phyloP scores from a whole-genome alignment of 768 basidiomycete species.

The Dioszegia aurantiaca region DNA sequence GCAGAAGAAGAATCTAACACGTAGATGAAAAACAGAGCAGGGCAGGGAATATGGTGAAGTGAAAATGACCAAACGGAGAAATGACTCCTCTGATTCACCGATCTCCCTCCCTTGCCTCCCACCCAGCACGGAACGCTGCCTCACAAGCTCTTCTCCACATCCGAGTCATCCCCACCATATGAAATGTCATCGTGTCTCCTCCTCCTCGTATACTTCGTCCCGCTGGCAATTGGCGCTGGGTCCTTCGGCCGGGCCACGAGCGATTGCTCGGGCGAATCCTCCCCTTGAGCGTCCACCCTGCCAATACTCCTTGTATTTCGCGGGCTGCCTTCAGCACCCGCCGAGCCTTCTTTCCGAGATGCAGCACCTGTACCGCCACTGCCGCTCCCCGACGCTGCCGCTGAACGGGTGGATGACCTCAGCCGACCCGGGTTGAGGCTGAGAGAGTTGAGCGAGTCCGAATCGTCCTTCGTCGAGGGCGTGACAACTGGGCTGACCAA shows the following conservation, averaged over 20 bases:
- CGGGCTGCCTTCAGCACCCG: too few species aligned
- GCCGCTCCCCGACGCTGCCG: too few species aligned
- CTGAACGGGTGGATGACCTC: too few species aligned
- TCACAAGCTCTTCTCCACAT: background rate
- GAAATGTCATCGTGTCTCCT: background rate
- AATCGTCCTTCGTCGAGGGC: background rate
- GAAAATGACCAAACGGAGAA: too few species aligned
- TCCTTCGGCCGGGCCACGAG: background rate
- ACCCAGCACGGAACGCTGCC: background rate
- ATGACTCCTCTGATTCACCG: background rate
- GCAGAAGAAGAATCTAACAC: too few species aligned
- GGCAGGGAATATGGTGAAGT: too few species aligned
- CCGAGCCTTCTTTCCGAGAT: too few species aligned
- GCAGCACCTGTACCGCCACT: too few species aligned
- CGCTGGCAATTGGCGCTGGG: background rate
- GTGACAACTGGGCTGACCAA: too few species aligned
- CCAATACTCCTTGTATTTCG: background rate
- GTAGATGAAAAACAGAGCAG: too few species aligned
- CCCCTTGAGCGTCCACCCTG: background rate
- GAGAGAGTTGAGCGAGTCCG: conserved; percentile 2
- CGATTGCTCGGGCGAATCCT: background rate
- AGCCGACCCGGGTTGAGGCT: background rate
- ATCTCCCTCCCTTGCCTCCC: background rate
- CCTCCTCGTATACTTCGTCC: conserved; percentile 1
- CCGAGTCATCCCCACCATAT: background rate